Evolutionary conservation across 306 rosid species (phyloP), one percentile per base, ranked within the genome.

Genomic region (Lathyrus aphaca): DNA sequence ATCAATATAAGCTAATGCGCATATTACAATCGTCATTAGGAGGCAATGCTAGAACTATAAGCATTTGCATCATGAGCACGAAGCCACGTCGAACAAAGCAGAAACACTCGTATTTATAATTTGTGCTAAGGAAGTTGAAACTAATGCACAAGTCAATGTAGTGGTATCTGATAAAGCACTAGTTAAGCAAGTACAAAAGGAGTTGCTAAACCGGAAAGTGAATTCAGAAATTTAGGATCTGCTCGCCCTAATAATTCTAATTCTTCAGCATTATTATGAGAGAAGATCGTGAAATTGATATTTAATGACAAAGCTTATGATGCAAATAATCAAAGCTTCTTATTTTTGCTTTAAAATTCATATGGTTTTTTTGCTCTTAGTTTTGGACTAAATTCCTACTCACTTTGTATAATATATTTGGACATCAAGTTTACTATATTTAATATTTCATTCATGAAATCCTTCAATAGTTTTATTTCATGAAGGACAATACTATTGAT

Each of bases 1-100:
- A 75, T 64, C 68, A 40, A 35, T 32, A 25, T 45, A 95, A 95
- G 93, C 88, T 95, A 71, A 95, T 97, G 73, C 96, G 99, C 60
- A 95, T 95, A 71, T 82, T 95, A 72, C 99, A 95, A 78, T 87
- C 99, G 53, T 91, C 99, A 42, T 83, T 95, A 77, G 99, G 97
- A 73, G 99, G 99, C 77, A 95, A n/a, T n/a, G n/a, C n/a, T n/a
- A n/a, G n/a, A n/a, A n/a, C n/a, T n/a, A n/a, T n/a, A 91, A 85
- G 91, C 71, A 95, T 95, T 61, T 95, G 99, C 81, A 95, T 95
- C 73, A 84, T 95, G 96, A 91, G 95, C 97, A 51, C 73, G 86
- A 70, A 80, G 85, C 80, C 97, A 89, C 68, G 96, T 86, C 65
- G 97, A 95, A 77, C 99, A 95, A 72, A 86, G 90, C 71, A 84